Conservation (phyloP, 495 filamentous ascomycete species). For the Daldinia decipiens region DNA sequence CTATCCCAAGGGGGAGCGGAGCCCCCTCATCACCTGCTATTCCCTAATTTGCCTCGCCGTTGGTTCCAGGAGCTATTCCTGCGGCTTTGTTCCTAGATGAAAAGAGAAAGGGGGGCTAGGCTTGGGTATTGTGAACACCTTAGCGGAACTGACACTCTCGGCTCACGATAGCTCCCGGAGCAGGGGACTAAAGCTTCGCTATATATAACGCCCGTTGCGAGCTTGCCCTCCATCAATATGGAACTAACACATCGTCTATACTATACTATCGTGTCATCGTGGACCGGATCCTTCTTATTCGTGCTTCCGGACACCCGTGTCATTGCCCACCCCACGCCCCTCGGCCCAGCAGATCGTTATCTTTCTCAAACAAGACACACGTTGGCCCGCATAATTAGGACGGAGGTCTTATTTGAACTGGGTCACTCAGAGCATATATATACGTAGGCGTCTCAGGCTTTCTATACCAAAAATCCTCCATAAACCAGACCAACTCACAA, state of each 20-base stretch:
- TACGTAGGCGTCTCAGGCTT: not conserved
- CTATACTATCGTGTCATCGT: slow-evolving; percentile 14
- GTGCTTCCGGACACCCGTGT: slow-evolving; percentile 9
- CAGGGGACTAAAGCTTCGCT: slow-evolving; percentile 26
- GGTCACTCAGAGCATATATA: slow-evolving; percentile 9
- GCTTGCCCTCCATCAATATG: slow-evolving; percentile 10
- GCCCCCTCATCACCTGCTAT: slow-evolving; percentile 26
- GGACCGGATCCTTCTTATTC: slow-evolving; percentile 1
- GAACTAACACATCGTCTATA: slow-evolving; percentile 8
- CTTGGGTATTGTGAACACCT: slow-evolving; percentile 30
- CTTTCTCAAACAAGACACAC: slow-evolving; percentile 19
- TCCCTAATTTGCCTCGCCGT: slow-evolving; percentile 31
- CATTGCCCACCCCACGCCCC: slow-evolving; percentile 4
- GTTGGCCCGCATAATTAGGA: slow-evolving; percentile 12
- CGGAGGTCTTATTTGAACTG: slow-evolving; percentile 4
- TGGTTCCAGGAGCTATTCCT: slow-evolving; percentile 26
- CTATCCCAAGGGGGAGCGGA: slow-evolving; percentile 31
- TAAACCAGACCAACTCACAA: slow-evolving; percentile 26
- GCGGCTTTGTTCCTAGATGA: slow-evolving; percentile 12
- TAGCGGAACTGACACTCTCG: slow-evolving; percentile 28
- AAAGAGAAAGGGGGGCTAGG: slow-evolving; percentile 32
- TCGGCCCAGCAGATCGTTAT: slow-evolving; percentile 9
- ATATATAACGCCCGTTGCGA: slow-evolving; percentile 33
- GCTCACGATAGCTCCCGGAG: slow-evolving; percentile 34
- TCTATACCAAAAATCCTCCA: not conserved